Base-by-base conservation (phyloP, 306 rosid genomes). In the Vachellia pachyceras region DNA sequence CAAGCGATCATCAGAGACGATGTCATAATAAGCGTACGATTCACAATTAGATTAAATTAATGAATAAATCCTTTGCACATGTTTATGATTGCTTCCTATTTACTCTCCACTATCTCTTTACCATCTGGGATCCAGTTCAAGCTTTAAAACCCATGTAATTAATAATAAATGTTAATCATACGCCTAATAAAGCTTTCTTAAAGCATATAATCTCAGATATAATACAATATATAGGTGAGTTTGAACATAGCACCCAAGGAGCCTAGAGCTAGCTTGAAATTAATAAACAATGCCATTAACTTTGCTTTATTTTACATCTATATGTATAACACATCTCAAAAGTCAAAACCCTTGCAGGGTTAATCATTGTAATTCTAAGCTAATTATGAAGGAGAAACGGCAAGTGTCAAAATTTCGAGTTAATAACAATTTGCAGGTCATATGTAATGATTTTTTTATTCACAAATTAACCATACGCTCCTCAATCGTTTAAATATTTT, bases 51-150 rank as follows among this genome's bases (percentile, higher is more conserved):
- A 57, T 77, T 81, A 82, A 60, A 85, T 81, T 76, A 58, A 81
- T 70, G 10, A 58, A 6, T 54, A 78, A 80, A 86, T 84, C 90
- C 85, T 81, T 78, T 71, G 88, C 93, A 87, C 97, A 82, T 90
- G 92, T 77, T 77, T 82, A 83, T 83, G 81, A 83, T 92, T 82
- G 82, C 97, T 92, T 92, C 54, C 76, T 60, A 85, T 85, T 92
- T 84, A 89, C 94, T 87, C 89, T 85, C 87, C 88, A 70, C 80
- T 83, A 39, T n/a, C 3, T 67, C 29, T 55, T 1, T 3, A 50
- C 63, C 75, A 72, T 73, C 69, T 79, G 82, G 77, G 46, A 66
- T 61, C 50, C 50, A 42, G 40, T 69, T 76, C 78, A 80, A 80
- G 47, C 77, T 75, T 78, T 68, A 9, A 83, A 79, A 29, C 68